Evolutionary conservation across 2,329 filamentous ascomycete genomes (phyloP).

Genomic region (Hymenoscyphus fraxineus): DNA sequence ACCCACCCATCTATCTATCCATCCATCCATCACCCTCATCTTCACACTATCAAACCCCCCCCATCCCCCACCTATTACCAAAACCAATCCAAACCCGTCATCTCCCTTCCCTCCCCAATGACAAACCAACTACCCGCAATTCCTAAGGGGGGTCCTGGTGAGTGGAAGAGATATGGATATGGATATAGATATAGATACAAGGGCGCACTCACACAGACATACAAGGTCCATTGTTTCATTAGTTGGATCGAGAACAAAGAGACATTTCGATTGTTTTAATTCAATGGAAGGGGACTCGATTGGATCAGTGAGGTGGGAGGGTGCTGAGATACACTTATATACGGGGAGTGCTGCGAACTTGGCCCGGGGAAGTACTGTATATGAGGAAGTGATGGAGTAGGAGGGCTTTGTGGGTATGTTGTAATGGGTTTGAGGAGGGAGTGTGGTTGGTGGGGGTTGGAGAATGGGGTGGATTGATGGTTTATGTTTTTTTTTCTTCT

Average conservation of each 20-base stretch:
- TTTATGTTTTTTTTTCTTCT: background rate
- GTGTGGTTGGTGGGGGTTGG: no score
- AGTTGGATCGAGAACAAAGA: background rate
- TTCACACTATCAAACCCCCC: no score
- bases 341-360: no score
- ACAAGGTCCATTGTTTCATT: background rate
- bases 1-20: background rate
- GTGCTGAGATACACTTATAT: no score
- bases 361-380: no score
- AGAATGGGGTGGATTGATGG: background rate
- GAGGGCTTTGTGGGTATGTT: background rate
- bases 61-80: background rate
- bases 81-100: background rate
- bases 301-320: no score
- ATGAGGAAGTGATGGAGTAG: no score
- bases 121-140: background rate
- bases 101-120: background rate
- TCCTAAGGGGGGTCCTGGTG: no score
- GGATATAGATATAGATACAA: background rate
- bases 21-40: background rate
- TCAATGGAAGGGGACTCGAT: no score
- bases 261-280: no score
- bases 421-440: background rate
- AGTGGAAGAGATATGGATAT: background rate
- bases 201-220: background rate